phyloP scores from a whole-genome alignment of 2,329 filamentous ascomycete species.

The Neocucurbitaria cava region DNA sequence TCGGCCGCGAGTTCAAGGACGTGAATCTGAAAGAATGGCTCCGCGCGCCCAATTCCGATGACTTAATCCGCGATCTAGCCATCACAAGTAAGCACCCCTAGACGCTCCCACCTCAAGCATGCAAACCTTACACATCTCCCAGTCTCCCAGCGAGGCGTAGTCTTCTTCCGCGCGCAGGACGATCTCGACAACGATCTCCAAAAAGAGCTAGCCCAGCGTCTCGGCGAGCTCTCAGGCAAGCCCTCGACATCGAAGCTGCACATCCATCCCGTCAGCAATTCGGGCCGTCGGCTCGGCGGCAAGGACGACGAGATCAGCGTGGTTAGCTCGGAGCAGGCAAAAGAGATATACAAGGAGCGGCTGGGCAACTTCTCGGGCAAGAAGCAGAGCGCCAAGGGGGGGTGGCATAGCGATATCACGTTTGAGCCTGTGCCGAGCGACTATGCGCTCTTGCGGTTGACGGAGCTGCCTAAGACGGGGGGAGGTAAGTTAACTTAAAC shows the following conservation, averaged over 20 bases:
- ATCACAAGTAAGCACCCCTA: conserved; percentile 37
- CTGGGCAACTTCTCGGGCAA: conserved; percentile 27
- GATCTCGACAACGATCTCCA: conserved; percentile 60
- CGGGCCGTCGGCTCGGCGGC: conserved; percentile 52
- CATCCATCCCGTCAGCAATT: conserved; percentile 64
- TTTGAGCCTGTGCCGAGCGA: conserved; percentile 51
- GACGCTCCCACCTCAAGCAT: background rate
- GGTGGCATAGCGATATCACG: conserved; percentile 61
- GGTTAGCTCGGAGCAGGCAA: conserved; percentile 46
- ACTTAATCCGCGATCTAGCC: conserved; percentile 69
- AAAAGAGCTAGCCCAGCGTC: conserved; percentile 60
- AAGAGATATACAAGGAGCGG: conserved; percentile 41
- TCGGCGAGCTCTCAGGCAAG: conserved; percentile 66
- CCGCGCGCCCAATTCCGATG: conserved; percentile 67
- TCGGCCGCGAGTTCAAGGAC: conserved; percentile 66
- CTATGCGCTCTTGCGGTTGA: conserved; percentile 46
- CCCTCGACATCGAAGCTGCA: conserved; percentile 64
- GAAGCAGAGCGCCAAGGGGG: conserved; percentile 56
- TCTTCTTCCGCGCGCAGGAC: conserved; percentile 63
- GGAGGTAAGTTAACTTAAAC: conserved; percentile 61
- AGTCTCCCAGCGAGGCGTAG: conserved; percentile 61
- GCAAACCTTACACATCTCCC: background rate
- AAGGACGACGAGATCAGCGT: conserved; percentile 49
- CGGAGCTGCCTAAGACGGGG: conserved; percentile 42
- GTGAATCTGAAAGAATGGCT: conserved; percentile 69